phyloP scores from a whole-genome alignment of 1,139 yeast genomes.

The Suhomyces guaymorum region DNA sequence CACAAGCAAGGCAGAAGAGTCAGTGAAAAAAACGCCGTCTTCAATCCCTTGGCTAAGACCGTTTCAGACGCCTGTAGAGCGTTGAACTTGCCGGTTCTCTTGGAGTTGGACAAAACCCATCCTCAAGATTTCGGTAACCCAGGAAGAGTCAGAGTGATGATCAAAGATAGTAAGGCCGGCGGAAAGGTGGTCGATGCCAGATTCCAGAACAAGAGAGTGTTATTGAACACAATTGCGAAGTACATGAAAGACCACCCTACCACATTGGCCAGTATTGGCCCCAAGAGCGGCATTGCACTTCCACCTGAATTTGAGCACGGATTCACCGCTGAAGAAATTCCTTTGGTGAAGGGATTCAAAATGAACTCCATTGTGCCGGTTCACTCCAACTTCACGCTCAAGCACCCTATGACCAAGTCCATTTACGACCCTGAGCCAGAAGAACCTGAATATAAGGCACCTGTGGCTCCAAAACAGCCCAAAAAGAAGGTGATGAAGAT shows the following conservation, averaged over 20 bases:
- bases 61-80: conserved; percentile 64
- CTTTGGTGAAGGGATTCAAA: conserved; percentile 77
- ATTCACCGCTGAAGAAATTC: conserved; percentile 63
- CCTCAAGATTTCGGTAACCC: conserved; percentile 98
- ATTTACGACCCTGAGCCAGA: conserved; percentile 57
- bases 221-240: conserved; percentile 61
- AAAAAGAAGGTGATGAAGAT: conserved; percentile 55
- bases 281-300: conserved; percentile 53
- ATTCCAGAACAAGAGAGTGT: conserved; percentile 62
- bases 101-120: conserved; percentile 82
- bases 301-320: conserved; percentile 58
- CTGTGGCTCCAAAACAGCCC: conserved; percentile 49
- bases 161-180: conserved; percentile 50
- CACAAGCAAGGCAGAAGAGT: conserved; percentile 86
- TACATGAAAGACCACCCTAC: conserved; percentile 73
- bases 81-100: conserved; percentile 53
- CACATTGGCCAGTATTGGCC: conserved; percentile 58
- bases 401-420: conserved; percentile 78
- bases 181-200: conserved; percentile 37
- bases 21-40: conserved; percentile 63
- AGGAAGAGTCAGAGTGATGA: conserved; percentile 80
- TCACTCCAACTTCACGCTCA: conserved; percentile 75
- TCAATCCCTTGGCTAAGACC: conserved; percentile 83
- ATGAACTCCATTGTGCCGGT: conserved; percentile 87
- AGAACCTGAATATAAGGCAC: conserved; percentile 25